These are phyloP conservation scores for Carex cristatella DNA, from an alignment of 176 grass and related monocot genomes.

Conservation along the genomic window DNA sequence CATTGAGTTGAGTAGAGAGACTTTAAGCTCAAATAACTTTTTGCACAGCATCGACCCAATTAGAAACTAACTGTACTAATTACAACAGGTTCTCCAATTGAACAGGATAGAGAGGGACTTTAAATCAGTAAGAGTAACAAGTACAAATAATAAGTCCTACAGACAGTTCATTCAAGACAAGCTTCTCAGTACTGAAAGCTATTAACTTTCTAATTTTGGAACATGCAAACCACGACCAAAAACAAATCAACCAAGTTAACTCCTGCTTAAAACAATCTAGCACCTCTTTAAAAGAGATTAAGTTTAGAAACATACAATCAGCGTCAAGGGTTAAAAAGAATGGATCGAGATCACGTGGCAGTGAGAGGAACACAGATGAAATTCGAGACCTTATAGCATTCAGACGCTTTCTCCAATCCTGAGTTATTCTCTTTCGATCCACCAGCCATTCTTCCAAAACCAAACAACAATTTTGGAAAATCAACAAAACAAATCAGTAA, in stretches of 20 bases:
- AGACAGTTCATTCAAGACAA: neutral
- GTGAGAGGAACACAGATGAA: slow-evolving; percentile 42
- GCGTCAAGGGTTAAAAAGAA: slow-evolving; percentile 59
- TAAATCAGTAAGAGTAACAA: neutral
- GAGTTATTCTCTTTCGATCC: slow-evolving; percentile 85
- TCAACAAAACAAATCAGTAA: neutral
- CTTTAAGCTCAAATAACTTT: neutral
- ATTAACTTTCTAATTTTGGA: neutral
- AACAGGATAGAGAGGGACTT: neutral
- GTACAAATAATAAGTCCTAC: neutral
- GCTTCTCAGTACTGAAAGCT: neutral
- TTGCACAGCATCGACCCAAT: neutral
- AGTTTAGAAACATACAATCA: slow-evolving; percentile 38
- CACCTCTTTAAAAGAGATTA: neutral
- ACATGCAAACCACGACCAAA: neutral
- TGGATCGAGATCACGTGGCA: slow-evolving; percentile 67
- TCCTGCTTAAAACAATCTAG: neutral
- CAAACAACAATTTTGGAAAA: neutral
- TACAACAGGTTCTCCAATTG: neutral
- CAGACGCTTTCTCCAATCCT: slow-evolving; percentile 87
- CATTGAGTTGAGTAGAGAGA: neutral
- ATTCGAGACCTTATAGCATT: slow-evolving; percentile 45
- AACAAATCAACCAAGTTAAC: neutral
- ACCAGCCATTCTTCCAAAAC: slow-evolving; percentile 73
- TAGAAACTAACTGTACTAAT: neutral